A percentile compares a stretch with the other conserved stretches of the same genome.
Conservation (phyloP, 2,329 filamentous ascomycete genomes). For the Ophiocordyceps camponoti-floridani region DNA sequence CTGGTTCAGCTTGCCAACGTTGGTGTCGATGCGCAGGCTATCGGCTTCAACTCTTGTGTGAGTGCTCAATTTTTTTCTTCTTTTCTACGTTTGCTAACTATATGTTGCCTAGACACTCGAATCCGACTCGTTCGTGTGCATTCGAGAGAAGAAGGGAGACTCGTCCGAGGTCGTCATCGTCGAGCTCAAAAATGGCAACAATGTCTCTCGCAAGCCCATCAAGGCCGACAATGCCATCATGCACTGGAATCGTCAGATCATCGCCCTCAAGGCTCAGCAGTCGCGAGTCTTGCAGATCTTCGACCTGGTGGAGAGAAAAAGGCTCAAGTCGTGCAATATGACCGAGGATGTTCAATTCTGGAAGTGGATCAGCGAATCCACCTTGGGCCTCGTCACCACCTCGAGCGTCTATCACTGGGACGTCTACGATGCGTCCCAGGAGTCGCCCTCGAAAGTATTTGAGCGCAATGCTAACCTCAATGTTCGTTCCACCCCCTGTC, state of each 20-base stretch:
- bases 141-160: constrained; percentile 83
- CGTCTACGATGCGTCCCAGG: constrained; percentile 69
- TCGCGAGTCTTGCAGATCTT: constrained; percentile 94
- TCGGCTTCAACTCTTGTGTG: constrained; percentile 70
- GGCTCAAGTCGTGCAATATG: constrained; percentile 93
- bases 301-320: constrained; percentile 80
- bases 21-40: constrained; percentile 30
- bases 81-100: no score
- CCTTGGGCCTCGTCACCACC: constrained; percentile 79
- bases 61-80: constrained; percentile 13
- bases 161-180: constrained; percentile 90
- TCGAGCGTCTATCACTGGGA: constrained; percentile 94
- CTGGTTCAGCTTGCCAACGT: constrained; percentile 48
- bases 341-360: constrained; percentile 96
- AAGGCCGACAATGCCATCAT: constrained; percentile 99
- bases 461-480: constrained; percentile 82
- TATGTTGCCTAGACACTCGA: constrained; percentile 59
- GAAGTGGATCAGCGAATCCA: constrained; percentile 94
- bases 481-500: constrained; percentile 31
- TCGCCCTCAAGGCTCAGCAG: constrained; percentile 77
- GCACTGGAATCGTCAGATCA: constrained; percentile 94
- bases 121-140: constrained; percentile 91
- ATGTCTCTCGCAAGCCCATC: constrained; percentile 84
- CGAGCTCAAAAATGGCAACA: constrained; percentile 94
- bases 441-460: constrained; percentile 75